A percentile compares a stretch with the other conserved stretches of the same genome.
These are phyloP conservation scores for Coemansia sp. DNA, from an alignment of 192 early-diverging fungal species.

Conservation along the genomic window DNA sequence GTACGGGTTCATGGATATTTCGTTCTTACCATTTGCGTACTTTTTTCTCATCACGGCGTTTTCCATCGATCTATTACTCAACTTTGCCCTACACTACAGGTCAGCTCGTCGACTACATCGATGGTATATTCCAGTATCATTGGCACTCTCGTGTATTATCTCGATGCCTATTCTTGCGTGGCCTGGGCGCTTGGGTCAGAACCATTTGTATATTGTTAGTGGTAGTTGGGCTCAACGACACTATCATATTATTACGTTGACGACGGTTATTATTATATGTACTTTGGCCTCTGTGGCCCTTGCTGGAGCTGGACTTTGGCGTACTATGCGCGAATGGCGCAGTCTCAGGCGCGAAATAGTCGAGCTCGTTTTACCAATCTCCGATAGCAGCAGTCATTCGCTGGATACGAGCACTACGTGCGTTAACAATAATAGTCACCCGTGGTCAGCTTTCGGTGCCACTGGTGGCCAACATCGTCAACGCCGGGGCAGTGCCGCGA, in stretches of 20 bases:
- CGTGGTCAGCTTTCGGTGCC: not conserved
- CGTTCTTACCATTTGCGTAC: constrained; percentile 53
- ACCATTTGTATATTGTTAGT: constrained; percentile 56
- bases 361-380: constrained; percentile 53
- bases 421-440: constrained; percentile 6
- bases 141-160: constrained; percentile 32
- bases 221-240: constrained; percentile 48
- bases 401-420: constrained; percentile 12
- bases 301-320: constrained; percentile 55
- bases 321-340: constrained; percentile 57
- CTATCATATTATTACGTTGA: constrained; percentile 55
- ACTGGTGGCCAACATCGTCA: constrained; percentile 4
- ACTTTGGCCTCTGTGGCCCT: constrained; percentile 50
- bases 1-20: constrained; percentile 58
- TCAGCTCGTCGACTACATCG: constrained; percentile 41
- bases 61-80: constrained; percentile 53
- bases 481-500: constrained; percentile 14
- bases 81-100: constrained; percentile 55
- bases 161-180: constrained; percentile 53
- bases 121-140: constrained; percentile 48
- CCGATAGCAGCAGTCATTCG: constrained; percentile 31
- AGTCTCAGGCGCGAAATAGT: constrained; percentile 48
- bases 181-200: constrained; percentile 42
- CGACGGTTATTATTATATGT: constrained; percentile 54
- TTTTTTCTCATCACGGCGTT: constrained; percentile 59